phyloP scores from a whole-genome alignment of 306 rosid species.

The Trifolium repens region DNA sequence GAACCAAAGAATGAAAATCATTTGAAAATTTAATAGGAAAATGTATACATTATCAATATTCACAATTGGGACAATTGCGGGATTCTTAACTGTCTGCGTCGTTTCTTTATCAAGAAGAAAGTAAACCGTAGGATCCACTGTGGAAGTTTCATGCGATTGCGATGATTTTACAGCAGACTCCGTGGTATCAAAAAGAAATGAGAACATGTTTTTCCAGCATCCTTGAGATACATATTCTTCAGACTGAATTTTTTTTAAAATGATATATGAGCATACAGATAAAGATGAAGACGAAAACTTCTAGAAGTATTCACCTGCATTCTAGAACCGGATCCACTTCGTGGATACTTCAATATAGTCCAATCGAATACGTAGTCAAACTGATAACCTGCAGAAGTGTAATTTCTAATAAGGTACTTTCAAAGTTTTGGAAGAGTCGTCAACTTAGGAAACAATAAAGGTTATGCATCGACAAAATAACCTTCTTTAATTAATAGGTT shows the following conservation, averaged over 20 bases:
- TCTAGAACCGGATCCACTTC: slow-evolving; percentile 84
- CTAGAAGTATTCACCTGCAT: slow-evolving; percentile 60
- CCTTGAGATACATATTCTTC: slow-evolving; percentile 74
- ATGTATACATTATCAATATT: slow-evolving; percentile 82
- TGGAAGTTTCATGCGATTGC: slow-evolving; percentile 83
- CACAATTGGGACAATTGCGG: slow-evolving; percentile 51
- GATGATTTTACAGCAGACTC: slow-evolving; percentile 83
- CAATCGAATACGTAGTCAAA: slow-evolving; percentile 18
- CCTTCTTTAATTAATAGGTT: not conserved
- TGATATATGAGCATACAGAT: not conserved
- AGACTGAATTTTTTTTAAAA: slow-evolving; percentile 48
- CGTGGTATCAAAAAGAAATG: slow-evolving; percentile 84
- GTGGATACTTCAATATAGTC: slow-evolving; percentile 56
- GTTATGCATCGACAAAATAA: not conserved
- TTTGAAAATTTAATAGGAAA: not conserved
- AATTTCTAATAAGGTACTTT: slow-evolving; percentile 7
- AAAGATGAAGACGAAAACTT: slow-evolving; percentile 32
- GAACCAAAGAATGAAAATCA: too few relatives aligned
- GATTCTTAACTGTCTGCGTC: slow-evolving; percentile 65
- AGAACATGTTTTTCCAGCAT: slow-evolving; percentile 64
- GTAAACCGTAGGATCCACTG: slow-evolving; percentile 80
- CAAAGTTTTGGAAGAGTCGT: slow-evolving; percentile 26
- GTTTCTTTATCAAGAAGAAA: slow-evolving; percentile 82
- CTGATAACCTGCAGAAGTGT: slow-evolving; percentile 70
- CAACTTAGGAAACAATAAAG: slow-evolving; percentile 29